phyloP scores from a whole-genome alignment of 1,284 basidiomycete species.

The Cutaneotrichosporon sp. region DNA sequence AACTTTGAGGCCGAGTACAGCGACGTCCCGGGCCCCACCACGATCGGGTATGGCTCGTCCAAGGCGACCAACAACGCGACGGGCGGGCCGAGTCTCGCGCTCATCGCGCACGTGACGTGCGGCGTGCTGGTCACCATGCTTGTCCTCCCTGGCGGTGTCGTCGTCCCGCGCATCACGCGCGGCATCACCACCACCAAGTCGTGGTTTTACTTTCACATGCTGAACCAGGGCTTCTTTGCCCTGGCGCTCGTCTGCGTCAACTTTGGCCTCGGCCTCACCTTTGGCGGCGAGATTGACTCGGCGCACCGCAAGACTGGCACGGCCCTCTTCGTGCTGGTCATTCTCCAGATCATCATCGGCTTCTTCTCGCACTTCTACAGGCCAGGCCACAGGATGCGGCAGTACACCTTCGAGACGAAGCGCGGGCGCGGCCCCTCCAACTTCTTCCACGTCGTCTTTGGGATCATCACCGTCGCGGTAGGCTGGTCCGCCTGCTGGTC shows the following conservation, averaged over 20 bases:
- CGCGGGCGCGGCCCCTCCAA: slow-evolving; percentile 39
- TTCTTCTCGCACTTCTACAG: slow-evolving; percentile 60
- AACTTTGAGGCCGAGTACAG: neutral
- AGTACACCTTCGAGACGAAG: slow-evolving; percentile 24
- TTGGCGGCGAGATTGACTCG: slow-evolving; percentile 42
- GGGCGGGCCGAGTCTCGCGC: slow-evolving; percentile 25
- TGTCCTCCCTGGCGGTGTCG: slow-evolving; percentile 62
- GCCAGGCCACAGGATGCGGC: slow-evolving; percentile 7
- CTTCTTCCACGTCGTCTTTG: slow-evolving; percentile 38
- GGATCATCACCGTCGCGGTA: slow-evolving; percentile 32
- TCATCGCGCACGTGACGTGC: slow-evolving; percentile 62
- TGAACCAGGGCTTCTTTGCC: slow-evolving; percentile 61
- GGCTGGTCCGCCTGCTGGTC: slow-evolving; percentile 39
- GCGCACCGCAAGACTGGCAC: slow-evolving; percentile 64
- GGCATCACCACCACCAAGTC: slow-evolving; percentile 56
- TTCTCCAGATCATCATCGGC: slow-evolving; percentile 63
- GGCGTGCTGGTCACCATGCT: slow-evolving; percentile 62
- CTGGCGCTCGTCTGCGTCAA: slow-evolving; percentile 59
- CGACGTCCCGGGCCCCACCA: neutral
- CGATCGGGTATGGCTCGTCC: neutral
- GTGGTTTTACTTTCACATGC: slow-evolving; percentile 63
- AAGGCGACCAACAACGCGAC: slow-evolving; percentile 11
- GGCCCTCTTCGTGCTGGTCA: slow-evolving; percentile 63
- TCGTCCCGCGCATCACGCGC: slow-evolving; percentile 63
- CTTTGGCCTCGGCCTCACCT: slow-evolving; percentile 46